phyloP scores from a whole-genome alignment of 768 basidiomycete genomes.

The Inosperma sp. region DNA sequence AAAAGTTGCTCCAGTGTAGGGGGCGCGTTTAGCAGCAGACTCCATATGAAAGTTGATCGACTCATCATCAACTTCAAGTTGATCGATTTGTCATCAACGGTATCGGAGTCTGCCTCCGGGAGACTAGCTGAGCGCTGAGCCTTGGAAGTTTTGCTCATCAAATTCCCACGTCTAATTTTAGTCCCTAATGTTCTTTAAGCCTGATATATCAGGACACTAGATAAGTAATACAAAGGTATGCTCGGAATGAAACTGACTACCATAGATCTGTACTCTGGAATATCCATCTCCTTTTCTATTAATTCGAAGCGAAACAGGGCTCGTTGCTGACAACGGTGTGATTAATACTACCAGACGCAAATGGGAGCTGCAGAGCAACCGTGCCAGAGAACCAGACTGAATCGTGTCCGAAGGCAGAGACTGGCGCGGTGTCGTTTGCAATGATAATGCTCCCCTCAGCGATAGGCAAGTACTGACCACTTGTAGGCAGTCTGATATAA shows the following conservation, averaged over 20 bases:
- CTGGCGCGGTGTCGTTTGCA: slow-evolving; percentile 4
- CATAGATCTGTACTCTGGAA: neutral
- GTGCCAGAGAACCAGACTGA: slow-evolving; percentile 9
- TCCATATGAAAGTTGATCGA: too few relatives aligned
- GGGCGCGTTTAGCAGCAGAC: too few relatives aligned
- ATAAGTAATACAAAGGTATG: too few relatives aligned
- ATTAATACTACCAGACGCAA: neutral
- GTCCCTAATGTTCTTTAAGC: too few relatives aligned
- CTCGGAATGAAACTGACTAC: neutral
- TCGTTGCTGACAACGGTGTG: slow-evolving; percentile 4
- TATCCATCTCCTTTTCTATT: neutral
- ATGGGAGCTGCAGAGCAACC: slow-evolving; percentile 8
- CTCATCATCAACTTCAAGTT: too few relatives aligned
- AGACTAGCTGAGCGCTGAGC: too few relatives aligned
- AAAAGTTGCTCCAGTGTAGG: too few relatives aligned
- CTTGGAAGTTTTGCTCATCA: neutral
- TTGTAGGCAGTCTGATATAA: neutral
- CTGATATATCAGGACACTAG: too few relatives aligned
- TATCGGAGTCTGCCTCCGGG: too few relatives aligned
- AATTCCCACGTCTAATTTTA: too few relatives aligned
- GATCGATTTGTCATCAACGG: too few relatives aligned
- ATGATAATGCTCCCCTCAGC: slow-evolving; percentile 1
- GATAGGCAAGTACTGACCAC: neutral
- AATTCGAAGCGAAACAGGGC: neutral
- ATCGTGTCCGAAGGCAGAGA: slow-evolving; percentile 6